A percentile compares a stretch with the other conserved stretches of the same genome.
phyloP scores from a whole-genome alignment of 2,329 filamentous ascomycete species.

The Cephalotrichum gorgonifer region DNA sequence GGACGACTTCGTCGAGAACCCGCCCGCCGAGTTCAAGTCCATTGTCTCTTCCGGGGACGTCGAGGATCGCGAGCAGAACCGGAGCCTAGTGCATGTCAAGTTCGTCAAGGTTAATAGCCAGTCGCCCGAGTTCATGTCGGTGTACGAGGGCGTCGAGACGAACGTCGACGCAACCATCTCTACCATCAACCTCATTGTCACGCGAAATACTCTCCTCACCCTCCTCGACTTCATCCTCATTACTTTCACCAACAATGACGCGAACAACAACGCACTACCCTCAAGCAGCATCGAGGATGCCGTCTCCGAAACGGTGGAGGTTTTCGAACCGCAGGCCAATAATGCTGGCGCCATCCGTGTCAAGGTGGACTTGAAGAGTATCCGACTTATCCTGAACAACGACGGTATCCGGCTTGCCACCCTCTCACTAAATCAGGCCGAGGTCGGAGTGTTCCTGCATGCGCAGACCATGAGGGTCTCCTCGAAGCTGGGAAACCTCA shows the following conservation, averaged over 20 bases:
- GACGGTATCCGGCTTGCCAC: conserved; percentile 93
- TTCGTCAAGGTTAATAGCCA: conserved; percentile 82
- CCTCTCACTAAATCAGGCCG: conserved; percentile 81
- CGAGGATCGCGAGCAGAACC: conserved; percentile 63
- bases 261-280: conserved; percentile 16
- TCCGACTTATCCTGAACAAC: conserved; percentile 90
- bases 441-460: conserved; percentile 80
- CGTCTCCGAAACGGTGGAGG: conserved; percentile 27
- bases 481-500: conserved; percentile 77
- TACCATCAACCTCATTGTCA: conserved; percentile 93
- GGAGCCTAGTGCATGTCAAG: conserved; percentile 79
- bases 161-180: conserved; percentile 87
- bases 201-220: conserved; percentile 82
- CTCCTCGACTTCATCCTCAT: conserved; percentile 87
- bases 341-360: conserved; percentile 71
- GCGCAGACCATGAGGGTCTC: conserved; percentile 81
- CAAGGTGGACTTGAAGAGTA: conserved; percentile 87
- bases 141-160: conserved; percentile 87
- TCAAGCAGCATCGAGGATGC: conserved; percentile 18
- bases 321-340: conserved; percentile 21
- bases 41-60: conserved; percentile 78
- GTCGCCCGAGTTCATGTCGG: conserved; percentile 85
- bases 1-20: conserved; percentile 89
- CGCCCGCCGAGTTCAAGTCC: conserved; percentile 85
- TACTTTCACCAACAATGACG: conserved; percentile 64